phyloP scores from a whole-genome alignment of 2,329 filamentous ascomycete species.

The Ophiostoma ips region DNA sequence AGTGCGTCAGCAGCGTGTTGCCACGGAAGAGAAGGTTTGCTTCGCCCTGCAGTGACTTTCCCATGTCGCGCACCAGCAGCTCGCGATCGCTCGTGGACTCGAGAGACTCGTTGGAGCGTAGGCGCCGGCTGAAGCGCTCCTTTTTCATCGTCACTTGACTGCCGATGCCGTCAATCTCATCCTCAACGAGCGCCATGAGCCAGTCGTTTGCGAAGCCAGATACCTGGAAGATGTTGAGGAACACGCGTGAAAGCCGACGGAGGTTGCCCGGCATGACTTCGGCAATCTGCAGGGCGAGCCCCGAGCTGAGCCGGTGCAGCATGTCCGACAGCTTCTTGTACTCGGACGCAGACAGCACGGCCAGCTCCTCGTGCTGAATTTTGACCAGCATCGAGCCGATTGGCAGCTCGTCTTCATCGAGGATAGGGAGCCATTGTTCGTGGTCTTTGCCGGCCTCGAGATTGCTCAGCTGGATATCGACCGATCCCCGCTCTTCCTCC shows the following conservation, averaged over 20 bases:
- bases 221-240: slow-evolving; percentile 92
- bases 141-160: slow-evolving; percentile 66
- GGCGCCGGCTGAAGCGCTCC: slow-evolving; percentile 55
- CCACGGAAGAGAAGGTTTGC: slow-evolving; percentile 91
- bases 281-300: slow-evolving; percentile 73
- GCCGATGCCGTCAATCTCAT: slow-evolving; percentile 88
- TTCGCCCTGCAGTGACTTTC: slow-evolving; percentile 67
- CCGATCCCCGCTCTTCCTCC: slow-evolving; percentile 49
- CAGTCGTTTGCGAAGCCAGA: slow-evolving; percentile 74
- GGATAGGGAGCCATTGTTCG: slow-evolving; percentile 78
- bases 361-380: slow-evolving; percentile 72
- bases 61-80: slow-evolving; percentile 60
- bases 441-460: slow-evolving; percentile 62
- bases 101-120: slow-evolving; percentile 57
- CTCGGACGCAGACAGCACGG: slow-evolving; percentile 74
- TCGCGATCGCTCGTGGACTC: slow-evolving; percentile 53
- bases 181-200: slow-evolving; percentile 86
- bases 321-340: slow-evolving; percentile 73
- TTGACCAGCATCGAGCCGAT: slow-evolving; percentile 78
- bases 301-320: slow-evolving; percentile 70
- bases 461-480: slow-evolving; percentile 72
- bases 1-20: slow-evolving; percentile 86
- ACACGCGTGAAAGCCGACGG: slow-evolving; percentile 66
- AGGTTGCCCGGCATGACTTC: slow-evolving; percentile 65
- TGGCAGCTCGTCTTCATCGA: slow-evolving; percentile 60